These are phyloP conservation scores for Ceratobasidium sp. DNA, from an alignment of 1,284 basidiomycete genomes.

Conservation along the genomic window DNA sequence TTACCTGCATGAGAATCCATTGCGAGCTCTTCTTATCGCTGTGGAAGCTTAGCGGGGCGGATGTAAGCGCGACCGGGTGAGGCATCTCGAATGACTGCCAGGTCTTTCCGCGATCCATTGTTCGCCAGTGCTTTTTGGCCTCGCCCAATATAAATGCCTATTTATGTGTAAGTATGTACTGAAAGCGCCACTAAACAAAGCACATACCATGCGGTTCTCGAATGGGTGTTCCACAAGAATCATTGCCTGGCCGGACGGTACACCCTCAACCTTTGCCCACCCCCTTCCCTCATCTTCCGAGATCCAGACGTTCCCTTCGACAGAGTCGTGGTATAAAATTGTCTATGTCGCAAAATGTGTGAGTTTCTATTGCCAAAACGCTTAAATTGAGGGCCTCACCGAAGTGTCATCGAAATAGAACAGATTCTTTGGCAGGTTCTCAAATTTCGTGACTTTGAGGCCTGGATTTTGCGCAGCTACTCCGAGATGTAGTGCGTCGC, in stretches of 20 bases:
- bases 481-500: neutral
- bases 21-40: conserved; percentile 71
- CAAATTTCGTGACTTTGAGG: conserved; percentile 62
- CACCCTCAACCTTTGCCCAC: conserved; percentile 76
- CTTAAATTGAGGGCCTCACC: conserved; percentile 60
- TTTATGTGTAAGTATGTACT: conserved; percentile 20
- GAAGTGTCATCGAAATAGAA: conserved; percentile 95
- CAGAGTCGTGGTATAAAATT: conserved; percentile 86
- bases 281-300: conserved; percentile 92
- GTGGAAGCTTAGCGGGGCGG: conserved; percentile 85
- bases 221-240: conserved; percentile 92
- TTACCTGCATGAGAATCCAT: conserved; percentile 19
- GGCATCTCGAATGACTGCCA: conserved; percentile 87
- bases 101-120: conserved; percentile 84
- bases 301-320: conserved; percentile 78
- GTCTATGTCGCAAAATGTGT: conserved; percentile 63
- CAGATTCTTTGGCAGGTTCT: conserved; percentile 83
- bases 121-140: conserved; percentile 82
- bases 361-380: neutral
- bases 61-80: conserved; percentile 69
- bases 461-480: conserved; percentile 54
- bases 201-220: conserved; percentile 78
- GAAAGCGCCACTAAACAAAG: neutral
- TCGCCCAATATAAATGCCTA: conserved; percentile 89
- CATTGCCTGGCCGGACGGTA: conserved; percentile 73